Base-by-base conservation (phyloP, 805 yeast genomes). In the Ogataea nakhonphanomensis region DNA sequence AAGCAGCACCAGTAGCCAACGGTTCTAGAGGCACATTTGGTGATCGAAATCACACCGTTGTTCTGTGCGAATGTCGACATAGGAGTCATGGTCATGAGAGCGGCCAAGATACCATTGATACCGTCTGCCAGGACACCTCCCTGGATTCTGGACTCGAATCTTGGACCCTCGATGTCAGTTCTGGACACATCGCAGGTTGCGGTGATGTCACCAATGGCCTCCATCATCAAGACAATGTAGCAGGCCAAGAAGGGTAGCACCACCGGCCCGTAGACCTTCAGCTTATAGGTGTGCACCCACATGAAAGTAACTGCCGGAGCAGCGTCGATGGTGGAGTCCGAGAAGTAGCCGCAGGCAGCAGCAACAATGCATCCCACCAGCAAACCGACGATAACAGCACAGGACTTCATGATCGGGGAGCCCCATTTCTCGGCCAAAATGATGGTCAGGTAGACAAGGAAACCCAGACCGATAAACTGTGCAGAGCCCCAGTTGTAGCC, bases 51-150 rank as follows among this genome's bases (percentile, higher is more conserved):
- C 43, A 89, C 96, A 71, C 96, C 96, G 61, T 90, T 90, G 66
- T 90, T 90, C 66, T 89, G 96, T 10, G 96, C 96, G 69, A 90
- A 90, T 0, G 93, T 83, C 9, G 95, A 81, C 78, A 88, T 71
- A 42, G 96, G 96, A n/a, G 95, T 84, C 40, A 84, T 67, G 14
- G 95, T 88, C 74, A 79, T 74, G 32, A 89, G 69, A 30, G 89
- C 88, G 11, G 93, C 82, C 3, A 88, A 48, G 15, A 83, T 53
- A 45, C 95, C 90, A 59, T 84, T 84, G 50, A 86, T 53, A 33
- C 96, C 96, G 62, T 89, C 95, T 13, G 95, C 93, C 25, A 89
- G 70, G 33, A 89, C 76, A 64, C 96, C 97, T 54, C 97, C 96
- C 67, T 90, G 96, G 50, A 90, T 74, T 63, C 96, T 72, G 12